Percentiles rank a stretch among this genome's conserved stretches.
phyloP scores from a whole-genome alignment of 1,139 yeast species.

The Blastobotrys arbuscula region DNA sequence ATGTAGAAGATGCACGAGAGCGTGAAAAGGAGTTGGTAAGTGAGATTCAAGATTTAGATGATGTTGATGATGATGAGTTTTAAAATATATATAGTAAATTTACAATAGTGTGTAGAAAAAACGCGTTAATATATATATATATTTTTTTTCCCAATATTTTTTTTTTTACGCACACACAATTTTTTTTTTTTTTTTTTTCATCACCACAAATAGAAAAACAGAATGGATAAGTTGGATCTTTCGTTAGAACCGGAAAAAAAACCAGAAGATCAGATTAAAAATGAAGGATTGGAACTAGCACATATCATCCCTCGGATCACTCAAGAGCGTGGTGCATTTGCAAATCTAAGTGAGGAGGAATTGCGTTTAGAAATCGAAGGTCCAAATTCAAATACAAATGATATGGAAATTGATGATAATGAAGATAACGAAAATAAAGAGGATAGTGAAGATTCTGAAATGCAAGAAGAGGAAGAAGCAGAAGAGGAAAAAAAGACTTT shows the following conservation, averaged over 20 bases:
- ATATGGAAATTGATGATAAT: constrained; percentile 13
- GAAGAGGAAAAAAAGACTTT: constrained; percentile 39
- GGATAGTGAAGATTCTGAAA: constrained; percentile 16
- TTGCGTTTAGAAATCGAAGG: constrained; percentile 43
- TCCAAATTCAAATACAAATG: constrained; percentile 31
- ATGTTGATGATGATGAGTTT: constrained; percentile 39
- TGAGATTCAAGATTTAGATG: constrained; percentile 40
- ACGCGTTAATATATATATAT: not conserved
- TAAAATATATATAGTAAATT: constrained; percentile 33
- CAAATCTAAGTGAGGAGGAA: constrained; percentile 52
- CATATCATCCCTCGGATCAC: constrained; percentile 43
- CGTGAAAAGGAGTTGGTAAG: constrained; percentile 47
- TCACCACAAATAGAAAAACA: not conserved
- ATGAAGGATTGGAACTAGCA: constrained; percentile 26
- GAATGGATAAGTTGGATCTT: constrained; percentile 10
- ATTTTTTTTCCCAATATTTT: not conserved
- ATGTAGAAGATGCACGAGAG: constrained; percentile 53
- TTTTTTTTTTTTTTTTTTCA: not conserved
- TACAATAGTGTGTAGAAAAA: not conserved
- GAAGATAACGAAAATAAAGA: constrained; percentile 9
- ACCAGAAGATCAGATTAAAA: constrained; percentile 7
- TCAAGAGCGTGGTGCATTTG: constrained; percentile 43
- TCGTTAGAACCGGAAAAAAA: constrained; percentile 12
- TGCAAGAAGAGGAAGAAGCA: constrained; percentile 17
- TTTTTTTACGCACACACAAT: not conserved